Base-by-base conservation (phyloP, 768 basidiomycete species). In the Aureoboletus auriporus region DNA sequence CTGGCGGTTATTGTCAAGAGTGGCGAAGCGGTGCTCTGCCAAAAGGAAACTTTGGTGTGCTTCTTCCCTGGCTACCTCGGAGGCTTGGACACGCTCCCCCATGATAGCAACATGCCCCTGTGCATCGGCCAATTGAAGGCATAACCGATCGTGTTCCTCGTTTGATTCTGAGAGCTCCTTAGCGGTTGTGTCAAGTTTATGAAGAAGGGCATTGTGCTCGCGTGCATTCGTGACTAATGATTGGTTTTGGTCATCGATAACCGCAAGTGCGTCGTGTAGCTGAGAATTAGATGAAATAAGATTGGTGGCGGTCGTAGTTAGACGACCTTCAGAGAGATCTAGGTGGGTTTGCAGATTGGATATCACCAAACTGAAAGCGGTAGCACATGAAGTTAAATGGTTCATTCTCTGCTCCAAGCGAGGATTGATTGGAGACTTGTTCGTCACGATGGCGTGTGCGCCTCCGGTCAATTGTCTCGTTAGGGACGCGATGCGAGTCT, bases 1-100 rank as follows among this genome's bases (percentile, higher is more conserved):
- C 39, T 83, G 77, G 12, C 81, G 71, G 13, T 74, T 64, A 42
- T 74, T 69, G 6, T 70, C 69, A 17, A 77, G 58, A n/a, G 73
- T 73, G 6, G 61, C 51, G 9, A 86, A 61, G 38, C 72, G 75
- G 8, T 68, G 64, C 53, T 76, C 71, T 1, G 54, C 52, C 45
- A 62, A 50, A n/a, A 63, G 56, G 16, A 64, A 54, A 16, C 37
- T 43, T 23, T 55, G 68, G 11, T 69, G 61, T 27, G 62, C 60
- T 37, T 75, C 72, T 39, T 70, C 66, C 37, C 69, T 66, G 28
- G 67, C 67, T 30, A 54, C 58, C 44, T 70, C 71, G 12, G 69
- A 51, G 7, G 57, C 55, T 13, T 66, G 61, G n/a, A 68, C 38
- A 31, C 68, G 65, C 35, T 66, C 65, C 34, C 61, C 56, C 56